Base-by-base conservation (phyloP, 2,329 filamentous ascomycete genomes). In the Colletotrichum theobromicola region DNA sequence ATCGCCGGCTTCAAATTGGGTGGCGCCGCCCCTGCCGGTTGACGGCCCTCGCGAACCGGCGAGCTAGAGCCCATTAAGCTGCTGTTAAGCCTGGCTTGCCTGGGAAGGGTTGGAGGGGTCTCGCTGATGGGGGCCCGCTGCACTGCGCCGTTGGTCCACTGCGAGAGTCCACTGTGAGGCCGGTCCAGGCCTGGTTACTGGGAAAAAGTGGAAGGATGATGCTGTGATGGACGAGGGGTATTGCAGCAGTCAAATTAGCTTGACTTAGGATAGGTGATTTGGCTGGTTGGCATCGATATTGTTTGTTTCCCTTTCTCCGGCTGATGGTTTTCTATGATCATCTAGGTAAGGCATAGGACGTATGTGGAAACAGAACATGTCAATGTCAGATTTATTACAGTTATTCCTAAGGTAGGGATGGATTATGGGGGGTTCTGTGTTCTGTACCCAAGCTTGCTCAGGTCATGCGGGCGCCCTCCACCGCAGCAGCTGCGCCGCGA, bases 11-110 rank as follows among this genome's bases (percentile, higher is more conserved):
- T 63, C 26, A 72, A 57, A 67, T 13, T 63, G 55, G 70, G 55
- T 64, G 37, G 67, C 50, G 42, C 68, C 55, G 62, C 35, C 55
- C 37, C 37, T 61, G n/a, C 61, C 68, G 62, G 72, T 26, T 71
- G 26, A 46, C 71, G 67, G 67, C 35, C 72, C 72, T 74, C 16
- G 68, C 30, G 35, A 74, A 30, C 72, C 72, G 55, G 12, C 12
- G 24, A 9, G 34, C 53, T 37, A 55, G 32, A 50, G 42, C 42
- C 42, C 42, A 50, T 50, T 50, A 50, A 50, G 42, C 42, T 50
- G 42, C 42, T 21, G 10, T 21, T 50, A 7, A 50, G 10, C 42
- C 34, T 10, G 12, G 9, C 30, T 9, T 10, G 30, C 30, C 30
- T 10, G 3, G 9, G 30, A 32, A 3, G 30, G 30, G n/a, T 46